These are phyloP conservation scores for Rubroboletus pulcherrimus DNA, from an alignment of 768 basidiomycete species.

Conservation along the genomic window DNA sequence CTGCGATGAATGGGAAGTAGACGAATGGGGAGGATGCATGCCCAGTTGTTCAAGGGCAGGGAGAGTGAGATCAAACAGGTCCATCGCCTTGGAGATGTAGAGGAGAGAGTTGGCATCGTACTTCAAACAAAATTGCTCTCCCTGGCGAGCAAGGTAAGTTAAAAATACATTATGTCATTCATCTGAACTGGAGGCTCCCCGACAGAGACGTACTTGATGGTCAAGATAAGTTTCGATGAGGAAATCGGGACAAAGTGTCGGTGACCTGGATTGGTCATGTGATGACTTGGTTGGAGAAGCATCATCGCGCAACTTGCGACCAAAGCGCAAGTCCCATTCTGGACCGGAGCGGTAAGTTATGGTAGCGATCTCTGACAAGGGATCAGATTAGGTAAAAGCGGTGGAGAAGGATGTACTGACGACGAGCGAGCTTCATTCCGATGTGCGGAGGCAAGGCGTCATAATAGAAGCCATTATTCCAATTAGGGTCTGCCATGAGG, in stretches of 20 bases:
- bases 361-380: constrained; percentile 83
- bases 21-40: constrained; percentile 36
- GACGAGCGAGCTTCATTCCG: constrained; percentile 97
- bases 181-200: not conserved
- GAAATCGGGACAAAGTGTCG: constrained; percentile 93
- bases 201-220: constrained; percentile 54
- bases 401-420: constrained; percentile 44
- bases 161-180: rapidly evolving
- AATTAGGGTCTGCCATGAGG: constrained; percentile 98
- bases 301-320: constrained; percentile 58
- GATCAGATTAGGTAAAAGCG: not conserved
- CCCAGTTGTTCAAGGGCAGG: constrained; percentile 69
- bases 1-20: constrained; percentile 16
- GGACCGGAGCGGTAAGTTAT: constrained; percentile 99
- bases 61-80: constrained; percentile 91
- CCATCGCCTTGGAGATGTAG: constrained; percentile 99
- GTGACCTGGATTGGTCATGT: constrained; percentile 35
- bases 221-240: constrained; percentile 98
- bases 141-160: constrained; percentile 42
- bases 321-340: constrained; percentile 99
- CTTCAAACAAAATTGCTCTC: constrained; percentile 95
- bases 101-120: constrained; percentile 99
- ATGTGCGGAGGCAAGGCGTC: constrained; percentile 92
- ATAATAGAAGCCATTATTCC: constrained; percentile 99
- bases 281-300: not conserved